These are phyloP conservation scores for Mucor plumbeus DNA, from an alignment of 371 early-diverging fungal genomes.

Conservation along the genomic window DNA sequence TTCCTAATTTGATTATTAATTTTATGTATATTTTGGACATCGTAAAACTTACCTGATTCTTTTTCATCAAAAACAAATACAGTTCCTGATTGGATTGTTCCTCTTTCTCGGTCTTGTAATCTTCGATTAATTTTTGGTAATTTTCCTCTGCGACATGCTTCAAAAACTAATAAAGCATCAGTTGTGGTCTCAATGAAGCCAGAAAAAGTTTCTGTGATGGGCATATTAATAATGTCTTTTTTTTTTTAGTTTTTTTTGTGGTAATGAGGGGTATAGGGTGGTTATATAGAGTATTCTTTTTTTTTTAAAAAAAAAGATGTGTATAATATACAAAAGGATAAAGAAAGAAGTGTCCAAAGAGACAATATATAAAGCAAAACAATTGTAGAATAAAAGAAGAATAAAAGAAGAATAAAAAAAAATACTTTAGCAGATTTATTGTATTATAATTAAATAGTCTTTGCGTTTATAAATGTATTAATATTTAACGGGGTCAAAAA, in stretches of 20 bases:
- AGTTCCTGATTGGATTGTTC: slow-evolving; percentile 65
- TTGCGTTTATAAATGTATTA: neutral
- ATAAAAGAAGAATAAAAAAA: neutral
- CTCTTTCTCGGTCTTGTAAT: slow-evolving; percentile 66
- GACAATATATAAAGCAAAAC: no score
- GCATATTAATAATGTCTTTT: slow-evolving; percentile 22
- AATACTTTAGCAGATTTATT: neutral
- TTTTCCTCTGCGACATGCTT: slow-evolving; percentile 68
- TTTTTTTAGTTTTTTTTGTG: no score
- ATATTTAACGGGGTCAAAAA: slow-evolving; percentile 5
- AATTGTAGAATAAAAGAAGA: no score
- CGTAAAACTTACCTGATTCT: slow-evolving; percentile 53
- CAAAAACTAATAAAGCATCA: slow-evolving; percentile 72
- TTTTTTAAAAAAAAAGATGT: neutral
- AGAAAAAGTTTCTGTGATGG: slow-evolving; percentile 52
- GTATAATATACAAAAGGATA: neutral
- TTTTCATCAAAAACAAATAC: slow-evolving; percentile 77
- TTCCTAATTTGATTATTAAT: slow-evolving; percentile 49
- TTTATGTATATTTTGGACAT: neutral
- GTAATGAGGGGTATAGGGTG: slow-evolving; percentile 1
- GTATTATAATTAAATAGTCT: neutral
- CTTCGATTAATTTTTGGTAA: slow-evolving; percentile 66
- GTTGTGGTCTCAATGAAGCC: slow-evolving; percentile 64
- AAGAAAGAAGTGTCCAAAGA: neutral
- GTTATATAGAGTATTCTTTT: neutral